These are phyloP conservation scores for Aspergillus ellipticus DNA, from an alignment of 495 filamentous ascomycete genomes.

Conservation along the genomic window DNA sequence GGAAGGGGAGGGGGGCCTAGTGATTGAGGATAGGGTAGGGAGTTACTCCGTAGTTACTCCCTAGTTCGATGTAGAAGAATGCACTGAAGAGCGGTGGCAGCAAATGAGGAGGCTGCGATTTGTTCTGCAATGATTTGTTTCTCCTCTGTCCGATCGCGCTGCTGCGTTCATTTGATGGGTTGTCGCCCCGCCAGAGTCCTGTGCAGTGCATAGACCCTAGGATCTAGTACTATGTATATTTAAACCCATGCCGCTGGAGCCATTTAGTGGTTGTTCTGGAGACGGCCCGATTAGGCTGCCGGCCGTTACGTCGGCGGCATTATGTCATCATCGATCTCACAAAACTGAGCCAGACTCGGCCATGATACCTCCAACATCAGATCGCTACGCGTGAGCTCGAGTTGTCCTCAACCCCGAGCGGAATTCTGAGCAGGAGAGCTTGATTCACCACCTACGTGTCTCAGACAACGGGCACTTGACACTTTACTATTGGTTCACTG, in stretches of 20 bases:
- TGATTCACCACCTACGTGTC: background rate
- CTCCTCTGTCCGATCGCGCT: too few species aligned
- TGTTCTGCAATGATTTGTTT: too few species aligned
- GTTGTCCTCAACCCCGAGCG: slow-evolving; percentile 11
- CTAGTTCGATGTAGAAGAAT: background rate
- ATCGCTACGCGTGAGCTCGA: slow-evolving; percentile 21
- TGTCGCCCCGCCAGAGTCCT: too few species aligned
- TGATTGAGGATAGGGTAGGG: too few species aligned
- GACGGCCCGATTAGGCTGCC: slow-evolving; percentile 14
- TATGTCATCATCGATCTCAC: slow-evolving; percentile 40
- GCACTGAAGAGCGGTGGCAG: background rate
- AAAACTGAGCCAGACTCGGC: slow-evolving; percentile 13
- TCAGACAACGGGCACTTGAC: background rate
- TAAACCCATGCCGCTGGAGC: background rate
- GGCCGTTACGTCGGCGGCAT: slow-evolving; percentile 32
- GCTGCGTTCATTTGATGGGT: too few species aligned
- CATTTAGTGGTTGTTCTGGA: background rate
- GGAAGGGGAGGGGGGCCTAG: too few species aligned
- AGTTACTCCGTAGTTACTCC: too few species aligned
- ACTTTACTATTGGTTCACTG: background rate
- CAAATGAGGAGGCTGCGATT: background rate
- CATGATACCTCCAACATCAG: slow-evolving; percentile 11
- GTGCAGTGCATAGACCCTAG: background rate
- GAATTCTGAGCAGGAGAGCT: slow-evolving; percentile 1
- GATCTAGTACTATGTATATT: background rate